Percentiles rank a stretch among this genome's conserved stretches.
These are phyloP conservation scores for Auriscalpium vulgare DNA, from an alignment of 768 basidiomycete genomes.

Conservation along the genomic window DNA sequence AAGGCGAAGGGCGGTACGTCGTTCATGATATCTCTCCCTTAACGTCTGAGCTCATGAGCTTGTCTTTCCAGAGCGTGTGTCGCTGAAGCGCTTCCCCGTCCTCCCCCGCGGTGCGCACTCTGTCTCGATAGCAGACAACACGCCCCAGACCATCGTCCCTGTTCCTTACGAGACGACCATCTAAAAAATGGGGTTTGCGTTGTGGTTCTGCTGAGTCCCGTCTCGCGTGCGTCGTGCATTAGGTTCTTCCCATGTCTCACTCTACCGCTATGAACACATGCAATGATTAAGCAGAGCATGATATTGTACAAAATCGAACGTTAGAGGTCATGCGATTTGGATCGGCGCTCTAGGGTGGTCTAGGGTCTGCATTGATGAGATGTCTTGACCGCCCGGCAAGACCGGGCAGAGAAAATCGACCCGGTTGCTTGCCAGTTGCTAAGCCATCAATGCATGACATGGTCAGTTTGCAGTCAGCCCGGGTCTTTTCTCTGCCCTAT, in stretches of 20 bases:
- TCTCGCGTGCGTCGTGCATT: not conserved
- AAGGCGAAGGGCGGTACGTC: constrained; percentile 85
- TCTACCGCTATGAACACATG: constrained; percentile 1
- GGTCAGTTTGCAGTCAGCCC: too few species aligned
- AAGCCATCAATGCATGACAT: too few species aligned
- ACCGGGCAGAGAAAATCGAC: too few species aligned
- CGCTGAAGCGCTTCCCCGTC: constrained; percentile 78
- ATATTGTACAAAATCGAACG: not conserved
- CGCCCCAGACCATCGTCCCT: constrained; percentile 89
- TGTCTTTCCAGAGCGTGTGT: constrained; percentile 53
- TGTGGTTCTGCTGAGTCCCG: not conserved
- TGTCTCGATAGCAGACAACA: constrained; percentile 67
- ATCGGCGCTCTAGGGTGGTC: too few species aligned
- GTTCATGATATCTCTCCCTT: not conserved
- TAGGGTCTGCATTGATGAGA: too few species aligned
- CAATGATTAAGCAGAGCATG: constrained; percentile 3
- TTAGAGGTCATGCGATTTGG: too few species aligned
- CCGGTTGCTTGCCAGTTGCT: too few species aligned
- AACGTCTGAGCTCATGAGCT: not conserved
- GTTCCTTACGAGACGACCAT: constrained; percentile 95
- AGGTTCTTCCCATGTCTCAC: not conserved
- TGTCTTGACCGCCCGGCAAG: too few species aligned
- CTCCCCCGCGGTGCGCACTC: constrained; percentile 74
- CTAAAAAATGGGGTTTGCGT: constrained; percentile 40
- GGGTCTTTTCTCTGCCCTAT: too few species aligned